Evolutionary conservation across 2,329 filamentous ascomycete species (phyloP).

Genomic region (Fusarium sp.): DNA sequence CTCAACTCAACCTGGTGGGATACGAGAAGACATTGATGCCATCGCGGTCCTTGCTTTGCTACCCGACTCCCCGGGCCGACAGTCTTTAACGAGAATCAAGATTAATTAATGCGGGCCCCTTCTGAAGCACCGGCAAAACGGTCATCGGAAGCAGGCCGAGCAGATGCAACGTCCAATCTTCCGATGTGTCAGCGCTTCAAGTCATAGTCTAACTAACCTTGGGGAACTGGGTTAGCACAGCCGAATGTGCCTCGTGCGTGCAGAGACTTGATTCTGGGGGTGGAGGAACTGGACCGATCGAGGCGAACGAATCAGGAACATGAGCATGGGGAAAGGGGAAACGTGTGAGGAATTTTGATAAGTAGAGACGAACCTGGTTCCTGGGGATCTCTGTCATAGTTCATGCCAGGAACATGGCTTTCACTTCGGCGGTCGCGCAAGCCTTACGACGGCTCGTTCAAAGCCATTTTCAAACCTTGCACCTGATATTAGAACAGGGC

Average conservation of each 20-base stretch:
- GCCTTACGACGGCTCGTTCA: constrained; percentile 2
- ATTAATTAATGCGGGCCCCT: constrained; percentile 2
- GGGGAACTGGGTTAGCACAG: constrained; percentile 4
- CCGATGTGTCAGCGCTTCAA: constrained; percentile 35
- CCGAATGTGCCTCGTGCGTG: neutral
- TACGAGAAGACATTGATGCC: constrained; percentile 16
- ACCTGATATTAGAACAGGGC: neutral
- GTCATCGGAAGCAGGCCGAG: constrained; percentile 22
- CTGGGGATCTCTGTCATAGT: neutral
- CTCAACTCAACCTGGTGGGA: neutral
- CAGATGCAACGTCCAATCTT: constrained; percentile 20
- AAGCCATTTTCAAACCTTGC: constrained; percentile 1
- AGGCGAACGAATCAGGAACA: constrained; percentile 34
- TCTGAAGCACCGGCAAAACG: neutral
- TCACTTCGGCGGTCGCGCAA: constrained; percentile 1
- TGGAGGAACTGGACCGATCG: constrained; percentile 15
- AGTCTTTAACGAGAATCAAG: neutral
- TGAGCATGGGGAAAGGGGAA: constrained; percentile 8
- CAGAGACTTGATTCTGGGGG: constrained; percentile 13
- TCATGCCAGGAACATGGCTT: neutral
- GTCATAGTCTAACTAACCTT: constrained; percentile 23
- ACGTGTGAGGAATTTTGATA: constrained; percentile 11
- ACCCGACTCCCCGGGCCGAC: neutral
- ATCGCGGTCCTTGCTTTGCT: constrained; percentile 11
- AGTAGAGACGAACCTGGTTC: constrained; percentile 8